phyloP scores from a whole-genome alignment of 768 basidiomycete genomes.

The Podaxis sp. region DNA sequence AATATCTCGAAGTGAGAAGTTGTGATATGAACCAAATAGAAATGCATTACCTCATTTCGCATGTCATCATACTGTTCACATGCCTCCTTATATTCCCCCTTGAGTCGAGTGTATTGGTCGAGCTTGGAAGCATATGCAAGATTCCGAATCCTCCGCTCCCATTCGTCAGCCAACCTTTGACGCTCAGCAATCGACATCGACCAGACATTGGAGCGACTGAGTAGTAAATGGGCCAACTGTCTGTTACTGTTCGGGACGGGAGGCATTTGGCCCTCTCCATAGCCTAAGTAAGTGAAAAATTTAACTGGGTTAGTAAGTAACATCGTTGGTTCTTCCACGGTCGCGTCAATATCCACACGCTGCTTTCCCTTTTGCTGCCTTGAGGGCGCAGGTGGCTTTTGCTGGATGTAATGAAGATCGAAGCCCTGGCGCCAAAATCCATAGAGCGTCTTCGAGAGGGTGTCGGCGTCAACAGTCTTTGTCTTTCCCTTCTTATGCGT shows the following conservation, averaged over 20 bases:
- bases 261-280: slow-evolving; percentile 25
- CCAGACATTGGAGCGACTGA: slow-evolving; percentile 41
- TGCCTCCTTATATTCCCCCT: too few species aligned
- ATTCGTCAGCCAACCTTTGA: slow-evolving; percentile 34
- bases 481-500: slow-evolving; percentile 9
- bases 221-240: slow-evolving; percentile 31
- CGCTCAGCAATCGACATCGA: slow-evolving; percentile 49
- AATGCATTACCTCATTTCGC: too few species aligned
- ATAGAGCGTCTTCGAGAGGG: slow-evolving; percentile 25
- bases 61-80: too few species aligned
- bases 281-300: background rate
- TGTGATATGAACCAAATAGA: too few species aligned
- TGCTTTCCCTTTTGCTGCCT: too few species aligned
- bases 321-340: too few species aligned
- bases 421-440: slow-evolving; percentile 44
- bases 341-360: too few species aligned
- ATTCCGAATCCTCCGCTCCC: slow-evolving; percentile 40
- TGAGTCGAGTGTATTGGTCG: slow-evolving; percentile 34
- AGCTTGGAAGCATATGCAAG: slow-evolving; percentile 18
- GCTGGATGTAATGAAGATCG: slow-evolving; percentile 45
- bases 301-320: background rate
- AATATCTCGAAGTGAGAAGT: too few species aligned
- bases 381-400: background rate
- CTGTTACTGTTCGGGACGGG: slow-evolving; percentile 32
- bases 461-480: background rate